A percentile compares a stretch with the other conserved stretches of the same genome.
Conservation (phyloP, 2,329 filamentous ascomycete species). For the Fusarium pseudograminearum region DNA sequence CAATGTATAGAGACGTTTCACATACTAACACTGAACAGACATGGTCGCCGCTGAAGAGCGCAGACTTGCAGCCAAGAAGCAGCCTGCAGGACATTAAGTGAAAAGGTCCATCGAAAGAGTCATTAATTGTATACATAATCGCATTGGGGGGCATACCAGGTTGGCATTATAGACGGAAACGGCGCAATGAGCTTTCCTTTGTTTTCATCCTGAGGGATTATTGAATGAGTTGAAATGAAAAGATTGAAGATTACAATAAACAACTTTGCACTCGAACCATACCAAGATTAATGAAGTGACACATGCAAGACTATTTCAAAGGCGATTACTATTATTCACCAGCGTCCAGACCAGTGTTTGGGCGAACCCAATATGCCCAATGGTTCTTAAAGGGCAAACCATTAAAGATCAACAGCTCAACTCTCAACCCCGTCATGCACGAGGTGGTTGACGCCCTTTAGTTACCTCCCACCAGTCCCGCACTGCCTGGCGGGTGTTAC, state of each 20-base stretch:
- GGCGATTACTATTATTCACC: background rate
- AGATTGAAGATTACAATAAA: background rate
- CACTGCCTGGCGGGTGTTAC: background rate
- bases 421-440: no score
- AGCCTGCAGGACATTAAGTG: conserved; percentile 14
- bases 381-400: accelerated
- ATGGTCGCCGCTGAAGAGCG: conserved; percentile 86
- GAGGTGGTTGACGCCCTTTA: background rate
- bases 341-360: no score
- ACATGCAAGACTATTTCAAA: no score
- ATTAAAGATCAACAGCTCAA: background rate
- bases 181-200: conserved; percentile 2
- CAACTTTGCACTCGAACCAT: no score
- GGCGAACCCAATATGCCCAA: no score
- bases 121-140: conserved; percentile 16
- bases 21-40: conserved; percentile 61
- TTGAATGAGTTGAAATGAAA: background rate
- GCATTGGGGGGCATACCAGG: conserved; percentile 8
- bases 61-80: conserved; percentile 60
- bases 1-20: background rate
- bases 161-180: conserved; percentile 1
- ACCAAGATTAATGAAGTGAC: no score
- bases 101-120: accelerated
- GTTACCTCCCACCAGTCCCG: background rate
- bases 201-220: background rate